phyloP scores from a whole-genome alignment of 805 yeast genomes.

The Wickerhamiella azymoides region DNA sequence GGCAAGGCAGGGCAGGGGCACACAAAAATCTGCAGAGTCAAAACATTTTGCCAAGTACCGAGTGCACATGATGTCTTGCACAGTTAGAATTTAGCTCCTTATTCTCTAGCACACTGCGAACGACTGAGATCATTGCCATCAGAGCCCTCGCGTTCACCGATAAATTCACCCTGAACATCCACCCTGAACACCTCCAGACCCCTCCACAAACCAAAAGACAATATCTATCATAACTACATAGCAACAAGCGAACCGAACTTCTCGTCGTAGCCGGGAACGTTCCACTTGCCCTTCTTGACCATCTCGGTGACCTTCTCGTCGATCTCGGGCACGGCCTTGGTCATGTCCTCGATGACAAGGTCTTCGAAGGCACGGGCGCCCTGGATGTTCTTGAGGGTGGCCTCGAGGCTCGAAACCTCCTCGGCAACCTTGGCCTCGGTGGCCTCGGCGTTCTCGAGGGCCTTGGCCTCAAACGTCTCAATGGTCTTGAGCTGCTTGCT shows the following conservation, averaged over 20 bases:
- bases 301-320: slow-evolving; percentile 89
- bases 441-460: slow-evolving; percentile 84
- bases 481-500: slow-evolving; percentile 83
- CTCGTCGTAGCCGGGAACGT: slow-evolving; percentile 96
- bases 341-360: slow-evolving; percentile 88
- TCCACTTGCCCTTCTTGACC: slow-evolving; percentile 95
- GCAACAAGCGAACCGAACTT: slow-evolving; percentile 94
- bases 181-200: too few relatives aligned
- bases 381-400: slow-evolving; percentile 86
- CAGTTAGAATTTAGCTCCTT: too few relatives aligned
- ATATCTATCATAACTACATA: slow-evolving; percentile 34
- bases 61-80: too few relatives aligned
- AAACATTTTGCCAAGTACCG: too few relatives aligned
- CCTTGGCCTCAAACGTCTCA: slow-evolving; percentile 87
- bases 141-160: too few relatives aligned
- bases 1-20: too few relatives aligned
- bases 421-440: slow-evolving; percentile 80
- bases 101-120: too few relatives aligned
- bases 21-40: too few relatives aligned
- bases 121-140: too few relatives aligned
- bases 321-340: slow-evolving; percentile 92
- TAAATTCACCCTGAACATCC: too few relatives aligned
- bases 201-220: too few relatives aligned
- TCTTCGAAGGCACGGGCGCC: slow-evolving; percentile 95
- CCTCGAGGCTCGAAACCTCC: slow-evolving; percentile 74